These are phyloP conservation scores for Polyporus tsugae DNA, from an alignment of 1,284 basidiomycete species.

Conservation along the genomic window DNA sequence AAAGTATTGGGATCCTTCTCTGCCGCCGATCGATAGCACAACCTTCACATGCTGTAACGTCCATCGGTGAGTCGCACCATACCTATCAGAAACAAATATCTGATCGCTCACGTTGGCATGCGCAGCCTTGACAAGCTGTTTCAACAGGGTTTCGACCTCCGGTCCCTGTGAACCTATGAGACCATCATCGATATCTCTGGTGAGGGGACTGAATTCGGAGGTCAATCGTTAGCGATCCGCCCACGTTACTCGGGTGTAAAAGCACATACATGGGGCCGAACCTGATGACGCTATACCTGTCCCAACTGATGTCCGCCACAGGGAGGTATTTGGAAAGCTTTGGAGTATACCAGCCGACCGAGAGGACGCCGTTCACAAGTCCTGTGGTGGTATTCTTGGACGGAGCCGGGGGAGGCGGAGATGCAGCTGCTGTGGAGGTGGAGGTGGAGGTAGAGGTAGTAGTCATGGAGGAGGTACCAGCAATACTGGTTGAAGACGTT, in stretches of 20 bases:
- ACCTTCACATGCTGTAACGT: neutral
- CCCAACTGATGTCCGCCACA: constrained; percentile 1
- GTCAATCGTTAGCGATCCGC: neutral
- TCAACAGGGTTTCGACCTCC: neutral
- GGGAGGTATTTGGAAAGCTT: neutral
- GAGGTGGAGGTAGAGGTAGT: neutral
- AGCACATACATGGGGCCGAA: neutral
- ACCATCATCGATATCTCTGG: neutral
- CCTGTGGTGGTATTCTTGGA: neutral
- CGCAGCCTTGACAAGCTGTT: neutral
- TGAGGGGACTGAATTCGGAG: neutral
- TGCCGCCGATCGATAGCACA: neutral
- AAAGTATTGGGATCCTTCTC: neutral
- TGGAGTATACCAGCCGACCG: neutral
- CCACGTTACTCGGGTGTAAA: neutral
- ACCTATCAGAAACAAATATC: neutral
- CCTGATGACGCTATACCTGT: neutral
- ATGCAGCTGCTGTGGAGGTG: neutral
- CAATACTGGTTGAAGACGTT: neutral
- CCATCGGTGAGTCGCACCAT: neutral
- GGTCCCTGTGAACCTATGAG: neutral
- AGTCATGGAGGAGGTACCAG: neutral
- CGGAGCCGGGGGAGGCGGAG: neutral
- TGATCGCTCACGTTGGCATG: neutral
- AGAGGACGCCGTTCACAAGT: neutral